Evolutionary conservation across 1,284 basidiomycete species (phyloP).

Genomic region (Lentinula novae-zelandiae): DNA sequence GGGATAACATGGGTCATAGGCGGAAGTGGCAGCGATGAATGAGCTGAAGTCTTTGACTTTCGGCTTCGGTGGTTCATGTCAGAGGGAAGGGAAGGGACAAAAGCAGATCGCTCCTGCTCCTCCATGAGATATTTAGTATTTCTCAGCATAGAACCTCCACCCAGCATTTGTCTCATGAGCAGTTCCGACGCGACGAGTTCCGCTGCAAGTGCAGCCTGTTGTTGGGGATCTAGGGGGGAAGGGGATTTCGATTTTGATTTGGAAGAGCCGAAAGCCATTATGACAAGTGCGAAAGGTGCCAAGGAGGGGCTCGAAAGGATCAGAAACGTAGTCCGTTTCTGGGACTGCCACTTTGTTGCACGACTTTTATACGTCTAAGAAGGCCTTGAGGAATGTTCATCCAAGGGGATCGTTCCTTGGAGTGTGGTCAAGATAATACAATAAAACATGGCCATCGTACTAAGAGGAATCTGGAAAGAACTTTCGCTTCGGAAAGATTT

Average conservation of each 20-base stretch:
- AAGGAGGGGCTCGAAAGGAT: neutral
- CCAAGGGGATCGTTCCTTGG: neutral
- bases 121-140: constrained; percentile 52
- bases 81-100: neutral
- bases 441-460: neutral
- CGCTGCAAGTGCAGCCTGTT: constrained; percentile 24
- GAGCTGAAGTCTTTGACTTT: neutral
- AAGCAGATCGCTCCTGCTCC: constrained; percentile 42
- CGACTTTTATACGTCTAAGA: neutral
- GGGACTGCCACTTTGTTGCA: neutral
- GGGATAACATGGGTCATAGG: neutral
- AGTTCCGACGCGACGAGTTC: constrained; percentile 59
- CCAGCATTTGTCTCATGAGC: constrained; percentile 60
- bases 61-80: neutral
- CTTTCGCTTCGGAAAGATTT: neutral
- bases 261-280: constrained; percentile 9
- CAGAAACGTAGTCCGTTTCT: neutral
- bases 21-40: neutral
- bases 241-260: constrained; percentile 25
- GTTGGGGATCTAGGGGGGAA: constrained; percentile 20
- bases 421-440: neutral
- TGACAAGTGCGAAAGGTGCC: neutral
- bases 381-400: neutral
- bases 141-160: constrained; percentile 55
- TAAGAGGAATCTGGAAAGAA: neutral